Base-by-base conservation (phyloP, 192 early-diverging fungal genomes). In the Umbelopsis sp. region DNA sequence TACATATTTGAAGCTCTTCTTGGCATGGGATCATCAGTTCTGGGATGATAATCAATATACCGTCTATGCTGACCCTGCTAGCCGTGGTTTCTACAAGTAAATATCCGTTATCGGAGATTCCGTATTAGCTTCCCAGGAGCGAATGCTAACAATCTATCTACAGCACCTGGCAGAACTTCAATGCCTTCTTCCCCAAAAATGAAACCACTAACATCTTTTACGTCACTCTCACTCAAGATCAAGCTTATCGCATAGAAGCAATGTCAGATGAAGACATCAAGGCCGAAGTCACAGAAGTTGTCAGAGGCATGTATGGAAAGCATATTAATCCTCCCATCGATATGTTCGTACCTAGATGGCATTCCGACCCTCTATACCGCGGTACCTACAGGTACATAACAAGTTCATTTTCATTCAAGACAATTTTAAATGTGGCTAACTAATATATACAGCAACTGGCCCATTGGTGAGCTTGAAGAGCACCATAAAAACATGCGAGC, bases 1-100 rank as follows among this genome's bases (percentile, higher is more conserved):
- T 12, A 79, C 76, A 18, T 81, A 81, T 47, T 65, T 69, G 48
- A 81, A 81, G 44, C 80, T 81, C 35, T 81, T 81, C 45, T 47
- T 81, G 20, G 70, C 71, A 25, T 81, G 80, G 52, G 72, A 72
- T 7, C 16, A 51, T 25, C 72, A 79, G 12, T 81, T 72, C 70
- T 81, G 78, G 80, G 72, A 69, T 15, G 69, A 81, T 37, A 67
- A 48, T 23, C 80, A 81, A 47, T 75, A 68, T 44, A 68, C 67
- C 13, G 48, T 79, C 0, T 78, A 80, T 71, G 77, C 70, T 10
- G 78, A 78, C 23, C 77, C 77, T 8, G 55, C 47, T 50, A 55
- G 55, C 23, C 72, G 71, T 20, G 73, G 80, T 20, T 50, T 61
- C 30, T 72, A 75, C 49, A 61, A 35, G 55, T 33, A 16, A 2